phyloP scores from a whole-genome alignment of 2,329 filamentous ascomycete genomes.

The Beauveria bassiana region DNA sequence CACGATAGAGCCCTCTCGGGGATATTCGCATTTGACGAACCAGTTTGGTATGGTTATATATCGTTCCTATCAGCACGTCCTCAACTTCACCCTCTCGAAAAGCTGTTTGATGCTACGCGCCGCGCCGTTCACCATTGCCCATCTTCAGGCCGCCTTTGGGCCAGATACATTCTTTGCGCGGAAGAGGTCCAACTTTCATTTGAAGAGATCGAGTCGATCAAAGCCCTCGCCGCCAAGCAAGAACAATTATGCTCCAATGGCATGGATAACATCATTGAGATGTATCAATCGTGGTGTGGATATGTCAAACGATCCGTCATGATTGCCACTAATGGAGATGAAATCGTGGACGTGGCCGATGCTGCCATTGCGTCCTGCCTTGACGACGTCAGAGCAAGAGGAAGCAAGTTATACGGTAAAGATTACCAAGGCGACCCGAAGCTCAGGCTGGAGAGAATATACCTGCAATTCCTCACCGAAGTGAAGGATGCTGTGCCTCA shows the following conservation, averaged over 20 bases:
- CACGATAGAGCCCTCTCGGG: slow-evolving; percentile 69
- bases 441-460: slow-evolving; percentile 83
- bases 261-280: slow-evolving; percentile 80
- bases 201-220: slow-evolving; percentile 76
- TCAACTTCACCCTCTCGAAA: slow-evolving; percentile 29
- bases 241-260: slow-evolving; percentile 78
- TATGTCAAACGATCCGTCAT: slow-evolving; percentile 85
- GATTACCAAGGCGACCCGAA: slow-evolving; percentile 78
- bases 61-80: slow-evolving; percentile 57
- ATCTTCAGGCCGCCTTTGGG: slow-evolving; percentile 88
- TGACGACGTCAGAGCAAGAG: slow-evolving; percentile 76
- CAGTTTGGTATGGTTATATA: slow-evolving; percentile 76
- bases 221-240: slow-evolving; percentile 83
- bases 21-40: slow-evolving; percentile 64
- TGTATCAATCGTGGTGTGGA: slow-evolving; percentile 91
- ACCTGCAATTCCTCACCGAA: slow-evolving; percentile 85
- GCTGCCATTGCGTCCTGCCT: slow-evolving; percentile 80
- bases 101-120: slow-evolving; percentile 63
- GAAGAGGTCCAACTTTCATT: slow-evolving; percentile 73
- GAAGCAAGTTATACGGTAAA: slow-evolving; percentile 64
- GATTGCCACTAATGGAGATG: slow-evolving; percentile 62
- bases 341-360: slow-evolving; percentile 83
- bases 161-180: slow-evolving; percentile 75
- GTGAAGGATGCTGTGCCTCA: slow-evolving; percentile 69
- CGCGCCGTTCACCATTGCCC: slow-evolving; percentile 85